These are phyloP conservation scores for Xerocomus nothofagi DNA, from an alignment of 1,284 basidiomycete species.

Conservation along the genomic window DNA sequence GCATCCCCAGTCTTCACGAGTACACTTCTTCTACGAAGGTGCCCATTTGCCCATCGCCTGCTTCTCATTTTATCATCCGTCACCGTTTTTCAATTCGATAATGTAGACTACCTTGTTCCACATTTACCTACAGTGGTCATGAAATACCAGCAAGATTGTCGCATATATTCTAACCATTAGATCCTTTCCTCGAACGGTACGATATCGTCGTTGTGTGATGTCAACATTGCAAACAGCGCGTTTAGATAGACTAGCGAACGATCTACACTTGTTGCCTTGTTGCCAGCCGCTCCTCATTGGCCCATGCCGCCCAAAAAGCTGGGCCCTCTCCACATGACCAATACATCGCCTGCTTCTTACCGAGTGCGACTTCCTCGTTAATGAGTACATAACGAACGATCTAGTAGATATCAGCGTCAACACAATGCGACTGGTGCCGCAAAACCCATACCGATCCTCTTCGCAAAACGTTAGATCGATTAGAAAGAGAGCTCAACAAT, in stretches of 20 bases:
- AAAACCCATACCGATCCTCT: conserved; percentile 48
- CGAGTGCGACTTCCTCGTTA: conserved; percentile 51
- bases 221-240: background rate
- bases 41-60: conserved; percentile 3
- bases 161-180: background rate
- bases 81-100: conserved; percentile 18
- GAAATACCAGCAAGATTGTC: conserved; percentile 30
- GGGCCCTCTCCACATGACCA: conserved; percentile 59
- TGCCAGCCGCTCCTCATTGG: conserved; percentile 46
- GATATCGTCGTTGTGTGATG: background rate
- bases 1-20: conserved; percentile 9
- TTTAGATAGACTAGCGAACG: background rate
- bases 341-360: conserved; percentile 53
- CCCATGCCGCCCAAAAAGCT: conserved; percentile 53
- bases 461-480: conserved; percentile 7
- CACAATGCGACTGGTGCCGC: background rate
- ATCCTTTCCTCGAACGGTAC: background rate
- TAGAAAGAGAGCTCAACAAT: background rate
- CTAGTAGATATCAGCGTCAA: conserved; percentile 36
- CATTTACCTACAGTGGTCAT: conserved; percentile 29
- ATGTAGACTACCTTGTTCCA: conserved; percentile 33
- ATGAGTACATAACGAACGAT: conserved; percentile 63
- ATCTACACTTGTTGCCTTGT: conserved; percentile 17
- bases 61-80: conserved; percentile 10
- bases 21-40: conserved; percentile 10